Evolutionary conservation across 805 yeast genomes (phyloP).

Genomic region (Candida chilensis): DNA sequence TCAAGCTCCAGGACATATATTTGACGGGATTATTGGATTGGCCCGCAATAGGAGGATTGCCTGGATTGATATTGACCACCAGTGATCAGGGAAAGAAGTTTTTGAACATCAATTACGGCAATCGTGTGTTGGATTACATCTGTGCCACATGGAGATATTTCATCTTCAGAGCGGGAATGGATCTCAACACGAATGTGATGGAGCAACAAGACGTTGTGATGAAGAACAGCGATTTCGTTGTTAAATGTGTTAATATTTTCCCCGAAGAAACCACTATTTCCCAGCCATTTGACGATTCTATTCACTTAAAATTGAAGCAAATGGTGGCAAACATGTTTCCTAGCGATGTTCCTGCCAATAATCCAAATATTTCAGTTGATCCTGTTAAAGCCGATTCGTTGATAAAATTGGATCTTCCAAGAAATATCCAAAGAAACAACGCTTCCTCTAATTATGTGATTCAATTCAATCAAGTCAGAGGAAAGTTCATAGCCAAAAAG

Average conservation of each 20-base stretch:
- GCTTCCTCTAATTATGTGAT: constrained; percentile 61
- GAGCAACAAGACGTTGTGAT: constrained; percentile 9
- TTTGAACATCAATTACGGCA: constrained; percentile 47
- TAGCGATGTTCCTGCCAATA: constrained; percentile 30
- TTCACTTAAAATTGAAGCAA: constrained; percentile 10
- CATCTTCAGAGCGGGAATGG: constrained; percentile 70
- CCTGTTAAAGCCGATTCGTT: constrained; percentile 20
- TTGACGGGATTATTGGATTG: constrained; percentile 74
- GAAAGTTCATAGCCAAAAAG: constrained; percentile 58
- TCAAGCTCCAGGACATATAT: constrained; percentile 57
- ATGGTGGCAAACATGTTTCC: constrained; percentile 53
- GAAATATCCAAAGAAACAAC: constrained; percentile 2
- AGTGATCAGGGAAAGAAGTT: constrained; percentile 66
- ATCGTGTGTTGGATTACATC: constrained; percentile 38
- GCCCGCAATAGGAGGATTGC: constrained; percentile 83
- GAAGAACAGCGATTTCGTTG: constrained; percentile 17
- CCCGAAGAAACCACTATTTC: background rate
- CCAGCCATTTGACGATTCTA: background rate
- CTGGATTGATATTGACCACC: constrained; percentile 77
- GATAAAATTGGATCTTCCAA: constrained; percentile 24
- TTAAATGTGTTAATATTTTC: constrained; percentile 1
- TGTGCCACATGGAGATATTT: constrained; percentile 82
- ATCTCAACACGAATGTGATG: constrained; percentile 23
- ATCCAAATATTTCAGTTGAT: constrained; percentile 17
- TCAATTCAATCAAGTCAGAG: constrained; percentile 58